Base-by-base conservation (phyloP, 2,329 filamentous ascomycete species). In the Furcasterigmium furcatum region DNA sequence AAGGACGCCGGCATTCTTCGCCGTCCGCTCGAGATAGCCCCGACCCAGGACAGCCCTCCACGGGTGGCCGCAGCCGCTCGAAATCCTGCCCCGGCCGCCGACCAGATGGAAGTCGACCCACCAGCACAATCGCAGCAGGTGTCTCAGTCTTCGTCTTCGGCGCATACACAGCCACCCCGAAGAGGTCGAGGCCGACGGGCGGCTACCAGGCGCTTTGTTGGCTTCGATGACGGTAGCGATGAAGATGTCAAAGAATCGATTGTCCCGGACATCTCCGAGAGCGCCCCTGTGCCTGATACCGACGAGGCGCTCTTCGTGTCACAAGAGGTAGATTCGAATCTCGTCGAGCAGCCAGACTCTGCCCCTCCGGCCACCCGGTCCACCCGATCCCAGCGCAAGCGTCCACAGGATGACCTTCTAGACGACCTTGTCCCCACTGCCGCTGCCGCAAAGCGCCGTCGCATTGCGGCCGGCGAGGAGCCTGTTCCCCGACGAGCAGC, bases 381-480 rank as follows among this genome's bases (percentile, higher is more conserved):
- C 48, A 49, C 16, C 20, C 53, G 49, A 32, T 60, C 62, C 2
- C 63, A 67, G 16, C 68, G 71, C 24, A 82, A 82, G 55, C 65
- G 79, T 20, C 60, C 58, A 1, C 65, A 73, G 12, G 59, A 63
- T 42, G 79, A 86, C 38, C 65, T 87, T 9, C 80, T 92, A 62
- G 83, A 90, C 13, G 74, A 78, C 19, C 78, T 96, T 45, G 82
- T 91, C 2, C 88, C 91, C 0, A 88, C 85, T 1, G 84, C 88
- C 4, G 82, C 86, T 22, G 83, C 83, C 5, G 80, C 91, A 59
- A 97, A 95, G 62, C 82, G 84, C n/a, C 84, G 87, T 19, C 83
- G 85, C 21, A 73, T 88, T 18, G 84, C 80, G 49, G 75, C 76
- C 42, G 76, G 78, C 38, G 67, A 76, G 52, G 69, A 76, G 25